Conservation (phyloP, 2,329 filamentous ascomycete species). For the Cordyceps fumosorosea region DNA sequence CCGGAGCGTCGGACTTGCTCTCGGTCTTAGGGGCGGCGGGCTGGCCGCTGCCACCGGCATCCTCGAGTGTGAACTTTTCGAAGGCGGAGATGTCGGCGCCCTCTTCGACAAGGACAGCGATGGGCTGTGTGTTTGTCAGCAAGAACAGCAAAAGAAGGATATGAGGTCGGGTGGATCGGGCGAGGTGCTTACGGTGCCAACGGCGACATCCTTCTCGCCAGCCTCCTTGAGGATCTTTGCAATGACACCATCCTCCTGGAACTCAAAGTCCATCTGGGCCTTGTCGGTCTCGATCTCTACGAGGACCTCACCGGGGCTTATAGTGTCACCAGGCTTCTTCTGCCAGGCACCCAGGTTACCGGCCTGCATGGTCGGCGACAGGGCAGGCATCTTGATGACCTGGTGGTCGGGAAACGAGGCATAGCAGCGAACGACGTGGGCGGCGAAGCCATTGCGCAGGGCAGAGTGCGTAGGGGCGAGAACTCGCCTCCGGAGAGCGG, state of each 20-base stretch:
- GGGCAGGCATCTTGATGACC: conserved; percentile 93
- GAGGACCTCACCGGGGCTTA: conserved; percentile 87
- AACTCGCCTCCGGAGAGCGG: conserved; percentile 56
- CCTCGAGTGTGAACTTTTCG: conserved; percentile 77
- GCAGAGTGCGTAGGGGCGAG: conserved; percentile 44
- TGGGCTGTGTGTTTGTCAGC: conserved; percentile 56
- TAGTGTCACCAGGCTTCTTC: conserved; percentile 86
- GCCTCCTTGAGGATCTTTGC: conserved; percentile 91
- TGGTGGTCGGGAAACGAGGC: conserved; percentile 91
- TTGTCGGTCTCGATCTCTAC: conserved; percentile 99
- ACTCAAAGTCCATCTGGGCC: conserved; percentile 99
- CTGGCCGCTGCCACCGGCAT: conserved; percentile 77
- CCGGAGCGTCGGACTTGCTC: conserved; percentile 55
- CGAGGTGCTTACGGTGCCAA: conserved; percentile 72
- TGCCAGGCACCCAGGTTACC: conserved; percentile 97
- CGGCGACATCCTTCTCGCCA: conserved; percentile 87
- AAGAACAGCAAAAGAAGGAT: background rate
- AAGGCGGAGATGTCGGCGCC: conserved; percentile 82
- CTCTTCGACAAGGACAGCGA: conserved; percentile 91
- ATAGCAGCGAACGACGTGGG: conserved; percentile 56
- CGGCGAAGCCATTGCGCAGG: conserved; percentile 44
- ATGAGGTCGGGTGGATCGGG: background rate
- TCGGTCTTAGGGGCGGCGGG: conserved; percentile 60
- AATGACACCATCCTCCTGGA: conserved; percentile 94
- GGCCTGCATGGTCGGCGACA: conserved; percentile 95